A percentile compares a stretch with the other conserved stretches of the same genome.
phyloP scores from a whole-genome alignment of 2,329 filamentous ascomycete species.

The Penicillium sclerotiorum region DNA sequence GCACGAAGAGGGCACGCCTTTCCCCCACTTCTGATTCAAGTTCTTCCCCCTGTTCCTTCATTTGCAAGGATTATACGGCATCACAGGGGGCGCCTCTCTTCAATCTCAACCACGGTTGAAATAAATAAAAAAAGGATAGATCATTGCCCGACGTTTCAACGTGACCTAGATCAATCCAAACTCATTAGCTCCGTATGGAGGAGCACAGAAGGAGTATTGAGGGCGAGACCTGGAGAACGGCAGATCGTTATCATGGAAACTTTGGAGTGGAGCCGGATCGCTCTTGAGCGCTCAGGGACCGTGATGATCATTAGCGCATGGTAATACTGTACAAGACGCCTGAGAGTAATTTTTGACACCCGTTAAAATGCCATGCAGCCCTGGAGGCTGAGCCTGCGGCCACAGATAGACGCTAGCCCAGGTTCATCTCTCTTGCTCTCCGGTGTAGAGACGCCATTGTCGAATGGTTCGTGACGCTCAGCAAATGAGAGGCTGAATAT shows the following conservation, averaged over 20 bases:
- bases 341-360: constrained; percentile 4
- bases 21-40: not conserved
- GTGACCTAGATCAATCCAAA: no score
- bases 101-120: not conserved
- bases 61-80: not conserved
- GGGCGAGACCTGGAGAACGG: not conserved
- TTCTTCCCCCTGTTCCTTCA: not conserved
- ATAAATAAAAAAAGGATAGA: not conserved
- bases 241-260: not conserved
- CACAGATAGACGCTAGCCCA: not conserved
- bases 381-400: constrained; percentile 2
- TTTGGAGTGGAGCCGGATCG: not conserved
- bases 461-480: not conserved
- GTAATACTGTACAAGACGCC: not conserved
- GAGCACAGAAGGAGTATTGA: not conserved
- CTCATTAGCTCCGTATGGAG: no score
- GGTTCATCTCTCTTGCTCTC: not conserved
- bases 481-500: not conserved
- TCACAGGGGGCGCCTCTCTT: not conserved
- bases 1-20: no score
- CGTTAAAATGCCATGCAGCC: constrained; percentile 19
- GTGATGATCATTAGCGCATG: not conserved
- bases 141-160: not conserved
- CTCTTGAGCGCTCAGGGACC: not conserved
- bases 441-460: not conserved